A percentile compares a stretch with the other conserved stretches of the same genome.
Conservation (phyloP, 345 rosid genomes). For the Iberis pinnata region DNA sequence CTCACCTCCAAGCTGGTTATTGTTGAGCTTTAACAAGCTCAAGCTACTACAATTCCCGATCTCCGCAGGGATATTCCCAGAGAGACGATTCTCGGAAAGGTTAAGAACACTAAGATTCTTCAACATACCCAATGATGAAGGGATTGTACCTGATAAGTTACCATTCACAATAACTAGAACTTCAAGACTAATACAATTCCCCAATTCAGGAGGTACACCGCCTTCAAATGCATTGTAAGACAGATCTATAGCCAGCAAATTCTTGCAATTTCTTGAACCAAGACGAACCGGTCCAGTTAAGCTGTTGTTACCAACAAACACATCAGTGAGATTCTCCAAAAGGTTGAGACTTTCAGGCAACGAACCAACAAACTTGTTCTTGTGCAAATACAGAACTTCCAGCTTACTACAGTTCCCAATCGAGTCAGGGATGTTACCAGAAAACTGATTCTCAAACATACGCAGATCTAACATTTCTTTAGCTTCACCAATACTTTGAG, state of each 20-base stretch:
- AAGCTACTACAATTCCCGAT: slow-evolving; percentile 65
- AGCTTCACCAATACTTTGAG: slow-evolving; percentile 47
- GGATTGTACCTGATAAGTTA: slow-evolving; percentile 54
- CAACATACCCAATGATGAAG: slow-evolving; percentile 57
- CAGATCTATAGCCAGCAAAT: slow-evolving; percentile 42
- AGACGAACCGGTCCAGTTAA: slow-evolving; percentile 46
- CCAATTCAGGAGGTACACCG: slow-evolving; percentile 48
- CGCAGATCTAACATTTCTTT: slow-evolving; percentile 31
- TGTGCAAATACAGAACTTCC: slow-evolving; percentile 36
- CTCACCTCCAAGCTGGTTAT: slow-evolving; percentile 58
- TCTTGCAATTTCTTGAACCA: slow-evolving; percentile 42
- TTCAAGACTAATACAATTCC: slow-evolving; percentile 48
- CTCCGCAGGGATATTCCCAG: slow-evolving; percentile 60
- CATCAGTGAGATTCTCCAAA: slow-evolving; percentile 44
- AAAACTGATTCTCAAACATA: slow-evolving; percentile 39
- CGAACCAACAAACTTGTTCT: slow-evolving; percentile 46
- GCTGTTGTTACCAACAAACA: slow-evolving; percentile 37
- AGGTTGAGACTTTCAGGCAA: slow-evolving; percentile 50
- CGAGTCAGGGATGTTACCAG: slow-evolving; percentile 62
- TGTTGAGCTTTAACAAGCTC: slow-evolving; percentile 31
- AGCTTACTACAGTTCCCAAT: slow-evolving; percentile 52
- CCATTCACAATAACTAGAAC: slow-evolving; percentile 34
- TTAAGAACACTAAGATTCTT: slow-evolving; percentile 39
- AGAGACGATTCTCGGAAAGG: slow-evolving; percentile 58
- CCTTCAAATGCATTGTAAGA: slow-evolving; percentile 56